phyloP scores from a whole-genome alignment of 352 stramenopile genomes.

The Pythium rhizo-oryzae region DNA sequence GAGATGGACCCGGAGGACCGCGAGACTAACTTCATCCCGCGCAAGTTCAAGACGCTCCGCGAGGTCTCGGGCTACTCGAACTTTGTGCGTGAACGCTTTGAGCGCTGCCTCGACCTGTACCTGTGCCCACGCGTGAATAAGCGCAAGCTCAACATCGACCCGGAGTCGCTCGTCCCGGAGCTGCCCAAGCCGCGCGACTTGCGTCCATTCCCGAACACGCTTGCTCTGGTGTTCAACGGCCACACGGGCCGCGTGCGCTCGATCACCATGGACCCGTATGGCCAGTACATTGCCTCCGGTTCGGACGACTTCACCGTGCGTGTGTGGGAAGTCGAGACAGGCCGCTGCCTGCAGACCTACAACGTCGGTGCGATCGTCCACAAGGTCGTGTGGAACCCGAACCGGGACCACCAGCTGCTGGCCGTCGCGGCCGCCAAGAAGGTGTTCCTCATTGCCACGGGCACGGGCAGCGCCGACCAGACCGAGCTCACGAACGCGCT shows the following conservation, averaged over 20 bases:
- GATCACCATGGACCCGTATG: slow-evolving; percentile 93
- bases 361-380: slow-evolving; percentile 90
- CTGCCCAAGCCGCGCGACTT: slow-evolving; percentile 97
- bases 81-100: slow-evolving; percentile 99
- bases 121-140: slow-evolving; percentile 96
- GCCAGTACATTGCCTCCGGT: slow-evolving; percentile 97
- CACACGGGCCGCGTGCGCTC: slow-evolving; percentile 93
- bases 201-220: slow-evolving; percentile 97
- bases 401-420: slow-evolving; percentile 95
- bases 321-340: slow-evolving; percentile 97
- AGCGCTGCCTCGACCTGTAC: slow-evolving; percentile 99
- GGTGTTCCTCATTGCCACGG: slow-evolving; percentile 93
- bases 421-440: slow-evolving; percentile 92
- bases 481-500: slow-evolving; percentile 95
- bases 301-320: slow-evolving; percentile 96
- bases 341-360: slow-evolving; percentile 92
- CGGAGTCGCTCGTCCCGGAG: slow-evolving; percentile 94
- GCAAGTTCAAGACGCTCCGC: slow-evolving; percentile 97
- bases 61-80: slow-evolving; percentile 96
- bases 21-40: slow-evolving; percentile 97
- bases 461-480: slow-evolving; percentile 93
- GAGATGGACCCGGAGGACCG: slow-evolving; percentile 95
- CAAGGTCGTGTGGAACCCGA: slow-evolving; percentile 97
- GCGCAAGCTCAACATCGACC: slow-evolving; percentile 98
- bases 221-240: slow-evolving; percentile 86